phyloP scores from a whole-genome alignment of 768 basidiomycete species.

The Clitopilus passeckerianus region DNA sequence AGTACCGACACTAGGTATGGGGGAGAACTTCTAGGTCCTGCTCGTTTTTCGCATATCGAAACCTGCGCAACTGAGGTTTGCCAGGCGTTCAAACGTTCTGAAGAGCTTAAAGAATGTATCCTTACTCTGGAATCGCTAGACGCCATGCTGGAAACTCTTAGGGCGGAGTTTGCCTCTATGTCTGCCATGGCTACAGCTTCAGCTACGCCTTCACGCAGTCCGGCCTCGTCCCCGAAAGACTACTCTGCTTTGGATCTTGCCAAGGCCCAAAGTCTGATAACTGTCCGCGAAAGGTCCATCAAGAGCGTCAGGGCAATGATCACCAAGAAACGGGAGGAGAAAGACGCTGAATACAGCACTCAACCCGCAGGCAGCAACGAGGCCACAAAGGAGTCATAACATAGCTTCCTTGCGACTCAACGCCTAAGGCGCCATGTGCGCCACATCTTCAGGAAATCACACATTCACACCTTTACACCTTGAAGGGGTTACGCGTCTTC shows the following conservation, averaged over 20 bases:
- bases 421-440: too few relatives aligned
- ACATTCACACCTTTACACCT: too few relatives aligned
- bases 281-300: constrained; percentile 66
- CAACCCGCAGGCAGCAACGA: background rate
- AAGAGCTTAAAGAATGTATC: constrained; percentile 63
- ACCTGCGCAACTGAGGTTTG: constrained; percentile 73
- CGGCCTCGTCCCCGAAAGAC: constrained; percentile 23
- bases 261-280: constrained; percentile 63
- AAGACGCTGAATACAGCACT: background rate
- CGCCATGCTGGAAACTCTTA: constrained; percentile 50
- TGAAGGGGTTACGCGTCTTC: too few relatives aligned
- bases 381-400: background rate
- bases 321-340: constrained; percentile 24
- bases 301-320: constrained; percentile 55
- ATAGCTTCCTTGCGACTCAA: too few relatives aligned
- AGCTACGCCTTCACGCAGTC: background rate
- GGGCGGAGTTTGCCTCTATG: constrained; percentile 33
- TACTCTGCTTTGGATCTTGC: constrained; percentile 55
- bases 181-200: constrained; percentile 13
- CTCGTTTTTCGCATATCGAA: constrained; percentile 74
- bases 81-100: constrained; percentile 56
- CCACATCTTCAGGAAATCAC: too few relatives aligned
- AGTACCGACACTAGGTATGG: constrained; percentile 53
- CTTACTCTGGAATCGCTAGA: constrained; percentile 57
- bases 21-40: constrained; percentile 74